Base-by-base conservation (phyloP, 179 eudicot species). In the Silene noctiflora region DNA sequence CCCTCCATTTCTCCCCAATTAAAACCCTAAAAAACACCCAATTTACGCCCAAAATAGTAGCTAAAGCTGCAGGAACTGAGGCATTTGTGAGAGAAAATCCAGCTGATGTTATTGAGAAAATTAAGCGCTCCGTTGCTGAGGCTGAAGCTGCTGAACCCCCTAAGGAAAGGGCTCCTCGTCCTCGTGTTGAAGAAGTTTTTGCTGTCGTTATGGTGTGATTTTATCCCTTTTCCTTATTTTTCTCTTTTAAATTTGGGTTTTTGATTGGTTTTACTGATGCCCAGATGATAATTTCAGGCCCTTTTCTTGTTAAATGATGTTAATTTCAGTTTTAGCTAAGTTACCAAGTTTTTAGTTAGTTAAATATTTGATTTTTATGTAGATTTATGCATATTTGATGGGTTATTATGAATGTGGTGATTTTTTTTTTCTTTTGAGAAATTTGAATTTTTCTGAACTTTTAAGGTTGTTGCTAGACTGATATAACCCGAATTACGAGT, bases 201-300 rank as follows among this genome's bases (percentile, higher is more conserved):
- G 97, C 96, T 46, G 97, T 92, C 74, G 93, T 92, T 21, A 88
- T 91, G 97, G 96, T 91, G 25, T 39, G 85, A 78, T 3, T 0
- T 19, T 19, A 9, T 39, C 11, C 2, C 4, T 22, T 62, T 20
- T 22, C 25, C 10, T 8, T 64, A 2, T 14, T 9, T 13, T 27
- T 46, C 4, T 69, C 25, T 2, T 14, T 12, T 16, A 62, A 39
- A 21, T 73, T 73, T 74, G 17, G 17, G 29, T 24, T 13, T 72
- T 22, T 20, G 6, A 1, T 66, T 17, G 4, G 17, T 66, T 72
- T 42, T 42, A 12, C 6, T 53, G 20, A 4, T 67, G 6, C 72
- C 63, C 55, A 39, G 12, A 39, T 75, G 63, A 48, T 8, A 4
- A 46, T 71, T 53, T 73, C 4, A 17, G 10, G 21, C 31, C 22